Evolutionary conservation across 2,329 filamentous ascomycete genomes (phyloP).

Genomic region (Pezicula carpinea): DNA sequence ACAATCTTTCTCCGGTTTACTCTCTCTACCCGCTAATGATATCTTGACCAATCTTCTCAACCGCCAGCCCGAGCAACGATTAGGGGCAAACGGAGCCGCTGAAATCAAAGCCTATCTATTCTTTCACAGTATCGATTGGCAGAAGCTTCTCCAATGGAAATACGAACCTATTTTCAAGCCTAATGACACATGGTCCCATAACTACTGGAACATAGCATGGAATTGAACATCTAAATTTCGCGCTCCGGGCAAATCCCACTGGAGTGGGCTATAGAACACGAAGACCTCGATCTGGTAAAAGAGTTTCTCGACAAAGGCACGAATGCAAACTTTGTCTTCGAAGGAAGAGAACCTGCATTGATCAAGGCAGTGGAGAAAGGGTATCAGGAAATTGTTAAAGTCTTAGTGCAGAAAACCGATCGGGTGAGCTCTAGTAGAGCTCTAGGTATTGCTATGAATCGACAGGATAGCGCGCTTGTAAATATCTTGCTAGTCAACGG

Average conservation of each 20-base stretch:
- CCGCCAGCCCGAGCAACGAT: slow-evolving; percentile 81
- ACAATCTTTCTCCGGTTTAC: slow-evolving; percentile 86
- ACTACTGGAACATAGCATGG: too few species aligned
- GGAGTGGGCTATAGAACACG: too few species aligned
- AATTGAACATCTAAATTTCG: too few species aligned
- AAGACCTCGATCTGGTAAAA: too few species aligned
- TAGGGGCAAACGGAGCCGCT: slow-evolving; percentile 88
- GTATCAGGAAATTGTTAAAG: slow-evolving; percentile 12
- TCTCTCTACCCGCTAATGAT: slow-evolving; percentile 89
- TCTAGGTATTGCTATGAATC: slow-evolving; percentile 12
- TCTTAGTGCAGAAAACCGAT: slow-evolving; percentile 12
- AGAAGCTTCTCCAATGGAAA: slow-evolving; percentile 93
- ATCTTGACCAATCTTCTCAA: slow-evolving; percentile 86
- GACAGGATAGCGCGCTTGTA: slow-evolving; percentile 13
- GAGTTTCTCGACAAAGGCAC: too few species aligned
- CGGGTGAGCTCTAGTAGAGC: slow-evolving; percentile 12
- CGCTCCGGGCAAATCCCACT: too few species aligned
- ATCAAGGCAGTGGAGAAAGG: slow-evolving; percentile 13
- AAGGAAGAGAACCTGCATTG: neutral
- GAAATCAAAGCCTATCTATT: slow-evolving; percentile 99
- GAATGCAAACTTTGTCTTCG: too few species aligned
- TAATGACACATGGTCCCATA: slow-evolving; percentile 35
- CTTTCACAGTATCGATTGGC: slow-evolving; percentile 99
- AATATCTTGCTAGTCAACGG: slow-evolving; percentile 14
- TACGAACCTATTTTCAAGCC: slow-evolving; percentile 98